phyloP scores from a whole-genome alignment of 2,329 filamentous ascomycete species.

The Ceratocystis cacaofunesta region DNA sequence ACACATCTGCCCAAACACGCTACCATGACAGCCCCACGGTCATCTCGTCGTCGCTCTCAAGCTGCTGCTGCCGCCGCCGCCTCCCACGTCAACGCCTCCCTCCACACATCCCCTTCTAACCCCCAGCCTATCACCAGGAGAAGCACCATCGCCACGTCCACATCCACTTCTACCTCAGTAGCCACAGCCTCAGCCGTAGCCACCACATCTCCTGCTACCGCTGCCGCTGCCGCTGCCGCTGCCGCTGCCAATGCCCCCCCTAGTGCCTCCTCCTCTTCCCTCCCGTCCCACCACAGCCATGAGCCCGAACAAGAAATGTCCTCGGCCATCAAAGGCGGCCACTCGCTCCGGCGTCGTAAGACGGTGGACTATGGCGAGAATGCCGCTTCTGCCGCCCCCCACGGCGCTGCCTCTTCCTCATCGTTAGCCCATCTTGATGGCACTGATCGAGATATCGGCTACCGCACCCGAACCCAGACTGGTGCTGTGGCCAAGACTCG shows the following conservation, averaged over 20 bases:
- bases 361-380: conserved; percentile 43
- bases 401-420: conserved; percentile 21
- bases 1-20: neutral
- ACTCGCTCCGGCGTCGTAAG: conserved; percentile 41
- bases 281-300: neutral
- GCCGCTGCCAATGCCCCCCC: neutral
- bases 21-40: conserved; percentile 6
- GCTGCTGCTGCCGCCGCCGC: conserved; percentile 3
- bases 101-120: neutral
- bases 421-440: conserved; percentile 16
- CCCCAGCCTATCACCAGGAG: neutral
- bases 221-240: neutral
- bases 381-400: conserved; percentile 18
- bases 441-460: conserved; percentile 5
- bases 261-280: neutral
- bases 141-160: neutral
- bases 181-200: neutral
- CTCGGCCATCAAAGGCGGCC: conserved; percentile 34
- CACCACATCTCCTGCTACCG: neutral
- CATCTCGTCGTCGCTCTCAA: conserved; percentile 7
- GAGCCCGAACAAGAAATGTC: conserved; percentile 9
- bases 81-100: neutral
- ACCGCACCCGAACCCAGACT: conserved; percentile 13
- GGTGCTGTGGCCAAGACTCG: conserved; percentile 11
- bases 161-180: neutral